phyloP scores from a whole-genome alignment of 75 land plant species.

The Chamaecyparis obtusa region DNA sequence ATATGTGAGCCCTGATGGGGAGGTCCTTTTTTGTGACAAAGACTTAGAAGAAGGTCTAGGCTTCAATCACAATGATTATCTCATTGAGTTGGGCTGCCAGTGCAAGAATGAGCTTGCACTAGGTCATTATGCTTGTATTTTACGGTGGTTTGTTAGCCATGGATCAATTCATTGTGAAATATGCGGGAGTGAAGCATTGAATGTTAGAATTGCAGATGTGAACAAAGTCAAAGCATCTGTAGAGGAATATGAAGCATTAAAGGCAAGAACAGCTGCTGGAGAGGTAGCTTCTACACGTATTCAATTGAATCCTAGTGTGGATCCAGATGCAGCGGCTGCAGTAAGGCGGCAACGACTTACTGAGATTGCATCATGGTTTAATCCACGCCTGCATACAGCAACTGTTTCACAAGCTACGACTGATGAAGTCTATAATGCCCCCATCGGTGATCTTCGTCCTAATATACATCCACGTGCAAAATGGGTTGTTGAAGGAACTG shows the following conservation, averaged over 20 bases:
- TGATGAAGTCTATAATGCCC: slow-evolving; percentile 29
- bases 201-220: slow-evolving; percentile 45
- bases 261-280: slow-evolving; percentile 52
- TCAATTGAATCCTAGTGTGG: slow-evolving; percentile 35
- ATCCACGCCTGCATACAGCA: slow-evolving; percentile 26
- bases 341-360: slow-evolving; percentile 62
- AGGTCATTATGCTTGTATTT: slow-evolving; percentile 72
- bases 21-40: slow-evolving; percentile 51
- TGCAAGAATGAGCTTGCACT: slow-evolving; percentile 72
- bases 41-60: slow-evolving; percentile 55
- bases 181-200: slow-evolving; percentile 55
- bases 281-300: slow-evolving; percentile 29
- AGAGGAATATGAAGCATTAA: slow-evolving; percentile 55
- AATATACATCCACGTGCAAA: slow-evolving; percentile 41
- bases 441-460: slow-evolving; percentile 20
- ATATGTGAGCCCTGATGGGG: slow-evolving; percentile 60
- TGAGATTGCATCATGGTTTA: slow-evolving; percentile 72
- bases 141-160: slow-evolving; percentile 80
- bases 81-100: slow-evolving; percentile 71
- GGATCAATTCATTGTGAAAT: slow-evolving; percentile 77
- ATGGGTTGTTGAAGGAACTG: slow-evolving; percentile 70
- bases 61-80: slow-evolving; percentile 21
- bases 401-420: slow-evolving; percentile 31
- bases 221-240: slow-evolving; percentile 59
- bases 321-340: slow-evolving; percentile 75